A percentile compares a stretch with the other conserved stretches of the same genome.
These are phyloP conservation scores for Colletotrichum abscissum DNA, from an alignment of 2,329 filamentous ascomycete genomes.

Conservation along the genomic window DNA sequence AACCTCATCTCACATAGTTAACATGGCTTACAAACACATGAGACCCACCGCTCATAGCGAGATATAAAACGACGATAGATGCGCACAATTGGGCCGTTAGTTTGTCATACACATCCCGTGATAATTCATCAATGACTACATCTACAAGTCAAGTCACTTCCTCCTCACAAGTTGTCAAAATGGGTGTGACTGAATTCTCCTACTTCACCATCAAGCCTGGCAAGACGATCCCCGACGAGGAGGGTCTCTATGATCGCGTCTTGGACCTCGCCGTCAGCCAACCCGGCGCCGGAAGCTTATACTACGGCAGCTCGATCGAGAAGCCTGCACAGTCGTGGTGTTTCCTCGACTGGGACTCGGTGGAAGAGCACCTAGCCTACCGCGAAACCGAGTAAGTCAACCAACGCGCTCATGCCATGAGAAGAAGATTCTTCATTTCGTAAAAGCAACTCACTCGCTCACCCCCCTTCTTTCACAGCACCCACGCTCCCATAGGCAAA, in stretches of 20 bases:
- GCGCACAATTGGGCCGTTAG: too few relatives aligned
- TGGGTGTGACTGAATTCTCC: slow-evolving; percentile 39
- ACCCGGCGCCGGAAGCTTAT: slow-evolving; percentile 37
- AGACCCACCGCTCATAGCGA: neutral
- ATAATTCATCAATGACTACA: neutral
- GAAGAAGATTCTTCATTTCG: too few relatives aligned
- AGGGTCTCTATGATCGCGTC: slow-evolving; percentile 34
- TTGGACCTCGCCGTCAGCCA: slow-evolving; percentile 38
- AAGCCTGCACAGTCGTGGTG: slow-evolving; percentile 40
- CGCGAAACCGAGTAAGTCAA: slow-evolving; percentile 35
- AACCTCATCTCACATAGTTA: neutral
- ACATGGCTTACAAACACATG: neutral
- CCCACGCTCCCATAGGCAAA: neutral
- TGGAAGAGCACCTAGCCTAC: slow-evolving; percentile 38
- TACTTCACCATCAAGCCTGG: slow-evolving; percentile 38
- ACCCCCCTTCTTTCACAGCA: neutral
- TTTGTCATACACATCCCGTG: neutral
- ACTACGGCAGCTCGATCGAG: slow-evolving; percentile 41
- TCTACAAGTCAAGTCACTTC: neutral
- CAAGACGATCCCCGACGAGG: slow-evolving; percentile 29
- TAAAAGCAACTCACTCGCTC: fast-evolving
- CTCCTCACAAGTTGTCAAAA: neutral
- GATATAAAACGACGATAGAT: neutral
- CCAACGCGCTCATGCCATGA: neutral
- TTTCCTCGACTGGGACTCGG: slow-evolving; percentile 42